Evolutionary conservation across 129 eudicot genomes (phyloP).

Genomic region (Sambucus nigra): DNA sequence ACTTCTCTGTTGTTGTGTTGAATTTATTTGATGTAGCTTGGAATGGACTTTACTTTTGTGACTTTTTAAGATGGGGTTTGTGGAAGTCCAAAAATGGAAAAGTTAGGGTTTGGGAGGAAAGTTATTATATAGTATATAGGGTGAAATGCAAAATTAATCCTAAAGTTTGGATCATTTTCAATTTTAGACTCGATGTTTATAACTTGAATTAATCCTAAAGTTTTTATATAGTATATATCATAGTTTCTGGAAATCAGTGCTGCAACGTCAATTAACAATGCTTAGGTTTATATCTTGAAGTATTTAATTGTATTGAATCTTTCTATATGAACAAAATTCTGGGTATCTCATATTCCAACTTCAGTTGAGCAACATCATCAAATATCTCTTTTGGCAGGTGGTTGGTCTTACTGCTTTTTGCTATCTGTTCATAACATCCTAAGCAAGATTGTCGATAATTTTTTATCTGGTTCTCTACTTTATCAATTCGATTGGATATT

Average conservation of each 20-base stretch:
- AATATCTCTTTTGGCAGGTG: neutral
- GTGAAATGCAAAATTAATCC: no score
- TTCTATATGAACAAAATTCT: neutral
- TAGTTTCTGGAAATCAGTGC: neutral
- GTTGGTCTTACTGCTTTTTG: neutral
- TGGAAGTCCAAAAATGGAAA: no score
- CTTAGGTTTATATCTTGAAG: neutral
- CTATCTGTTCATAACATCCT: neutral
- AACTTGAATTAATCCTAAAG: no score
- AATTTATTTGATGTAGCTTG: no score
- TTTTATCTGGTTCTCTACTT: neutral
- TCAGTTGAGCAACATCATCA: neutral
- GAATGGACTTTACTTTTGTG: no score
- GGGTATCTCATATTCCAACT: neutral
- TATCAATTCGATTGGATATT: neutral
- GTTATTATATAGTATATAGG: no score
- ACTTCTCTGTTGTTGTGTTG: no score
- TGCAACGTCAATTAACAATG: neutral
- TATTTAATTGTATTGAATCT: neutral
- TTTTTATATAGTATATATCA: no score
- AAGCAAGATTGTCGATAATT: neutral
- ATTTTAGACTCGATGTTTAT: no score
- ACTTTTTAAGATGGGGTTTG: no score
- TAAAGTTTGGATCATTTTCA: no score
- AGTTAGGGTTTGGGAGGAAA: no score